Evolutionary conservation across 2,329 filamentous ascomycete species (phyloP).

Genomic region (Beauveria rudraprayagi): DNA sequence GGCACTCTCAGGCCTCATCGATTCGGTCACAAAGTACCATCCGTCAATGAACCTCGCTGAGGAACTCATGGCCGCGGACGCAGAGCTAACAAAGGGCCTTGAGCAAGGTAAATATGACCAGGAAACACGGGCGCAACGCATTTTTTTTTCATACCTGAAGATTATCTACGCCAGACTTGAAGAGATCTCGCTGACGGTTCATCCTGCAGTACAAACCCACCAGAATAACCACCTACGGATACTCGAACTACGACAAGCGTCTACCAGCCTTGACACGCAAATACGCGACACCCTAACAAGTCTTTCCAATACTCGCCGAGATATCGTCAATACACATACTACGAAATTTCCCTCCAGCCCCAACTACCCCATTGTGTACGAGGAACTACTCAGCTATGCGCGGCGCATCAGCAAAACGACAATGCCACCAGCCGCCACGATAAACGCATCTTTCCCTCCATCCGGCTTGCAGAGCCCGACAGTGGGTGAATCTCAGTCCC

Average conservation of each 20-base stretch:
- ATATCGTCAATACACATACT: conserved; percentile 57
- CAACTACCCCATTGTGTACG: conserved; percentile 54
- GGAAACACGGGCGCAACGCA: too few relatives aligned
- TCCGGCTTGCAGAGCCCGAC: conserved; percentile 24
- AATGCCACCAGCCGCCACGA: conserved; percentile 53
- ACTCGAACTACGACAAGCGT: conserved; percentile 57
- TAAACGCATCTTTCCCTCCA: conserved; percentile 29
- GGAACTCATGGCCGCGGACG: conserved; percentile 64
- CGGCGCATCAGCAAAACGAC: conserved; percentile 75
- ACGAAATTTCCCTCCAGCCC: conserved; percentile 45
- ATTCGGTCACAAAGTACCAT: conserved; percentile 76
- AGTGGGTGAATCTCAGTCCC: conserved; percentile 23
- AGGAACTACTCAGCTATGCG: conserved; percentile 69
- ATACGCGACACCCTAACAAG: conserved; percentile 62
- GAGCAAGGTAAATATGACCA: conserved; percentile 44
- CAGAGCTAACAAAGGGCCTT: conserved; percentile 57
- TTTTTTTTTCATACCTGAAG: too few relatives aligned
- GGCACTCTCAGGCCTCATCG: conserved; percentile 60
- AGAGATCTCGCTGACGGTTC: background rate
- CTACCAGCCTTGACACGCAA: conserved; percentile 58
- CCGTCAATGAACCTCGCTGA: conserved; percentile 59
- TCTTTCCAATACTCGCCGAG: conserved; percentile 65
- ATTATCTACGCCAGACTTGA: background rate
- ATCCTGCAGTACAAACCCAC: conserved; percentile 55
- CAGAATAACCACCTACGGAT: conserved; percentile 68